These are phyloP conservation scores for Pseudomassariella vexata DNA, from an alignment of 2,329 filamentous ascomycete genomes.

Conservation along the genomic window DNA sequence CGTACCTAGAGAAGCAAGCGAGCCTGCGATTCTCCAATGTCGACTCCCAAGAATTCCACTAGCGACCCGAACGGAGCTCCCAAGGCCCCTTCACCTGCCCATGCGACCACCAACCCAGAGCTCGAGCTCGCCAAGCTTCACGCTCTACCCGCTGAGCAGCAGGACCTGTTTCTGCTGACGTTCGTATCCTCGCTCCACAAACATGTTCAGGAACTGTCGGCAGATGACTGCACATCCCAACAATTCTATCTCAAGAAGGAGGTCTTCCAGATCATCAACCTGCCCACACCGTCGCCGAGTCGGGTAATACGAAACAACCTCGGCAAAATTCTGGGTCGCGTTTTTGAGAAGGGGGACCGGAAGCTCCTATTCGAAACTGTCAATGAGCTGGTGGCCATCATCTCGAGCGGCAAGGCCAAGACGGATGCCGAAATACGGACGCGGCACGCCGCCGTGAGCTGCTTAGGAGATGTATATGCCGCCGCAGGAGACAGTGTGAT, in stretches of 20 bases:
- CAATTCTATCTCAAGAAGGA: conserved; percentile 92
- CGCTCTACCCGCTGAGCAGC: conserved; percentile 84
- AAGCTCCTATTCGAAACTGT: conserved; percentile 93
- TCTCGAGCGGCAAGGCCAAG: conserved; percentile 68
- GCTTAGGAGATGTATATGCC: conserved; percentile 82
- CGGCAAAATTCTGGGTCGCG: conserved; percentile 74
- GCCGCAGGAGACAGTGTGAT: conserved; percentile 93
- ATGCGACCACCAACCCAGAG: conserved; percentile 58
- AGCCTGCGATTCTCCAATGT: too few species aligned
- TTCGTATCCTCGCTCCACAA: conserved; percentile 79
- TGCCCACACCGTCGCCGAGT: conserved; percentile 74
- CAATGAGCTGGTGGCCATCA: conserved; percentile 73
- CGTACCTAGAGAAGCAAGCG: too few species aligned
- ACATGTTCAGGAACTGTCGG: conserved; percentile 68
- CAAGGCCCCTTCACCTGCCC: conserved; percentile 17
- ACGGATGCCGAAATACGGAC: conserved; percentile 69
- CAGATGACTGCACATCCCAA: conserved; percentile 78
- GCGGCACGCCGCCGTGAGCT: conserved; percentile 83
- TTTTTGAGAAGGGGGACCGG: conserved; percentile 80
- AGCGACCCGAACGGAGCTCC: conserved; percentile 21
- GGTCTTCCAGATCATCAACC: conserved; percentile 85
- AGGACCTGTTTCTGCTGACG: conserved; percentile 87
- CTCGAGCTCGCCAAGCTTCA: conserved; percentile 89
- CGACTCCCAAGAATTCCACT: too few species aligned
- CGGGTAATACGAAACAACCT: conserved; percentile 87